phyloP scores from a whole-genome alignment of 306 rosid species.

The Sechiopsis laciniata region DNA sequence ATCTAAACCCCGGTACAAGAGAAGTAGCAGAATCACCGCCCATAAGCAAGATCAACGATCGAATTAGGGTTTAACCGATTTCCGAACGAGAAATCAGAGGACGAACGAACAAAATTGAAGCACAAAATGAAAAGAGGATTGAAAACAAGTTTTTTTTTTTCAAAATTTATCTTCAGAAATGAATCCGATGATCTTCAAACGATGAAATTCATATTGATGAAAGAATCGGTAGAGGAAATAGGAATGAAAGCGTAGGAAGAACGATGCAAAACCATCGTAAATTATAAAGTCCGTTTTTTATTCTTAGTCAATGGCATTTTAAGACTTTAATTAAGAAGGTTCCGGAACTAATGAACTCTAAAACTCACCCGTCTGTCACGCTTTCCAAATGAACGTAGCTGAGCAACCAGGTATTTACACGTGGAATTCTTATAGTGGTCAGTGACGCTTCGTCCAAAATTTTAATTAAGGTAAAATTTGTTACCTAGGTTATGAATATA shows the following conservation, averaged over 20 bases:
- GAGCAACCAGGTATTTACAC: neutral
- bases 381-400: neutral
- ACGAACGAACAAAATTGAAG: neutral
- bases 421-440: neutral
- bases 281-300: neutral
- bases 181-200: neutral
- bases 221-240: neutral
- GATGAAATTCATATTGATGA: neutral
- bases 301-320: neutral
- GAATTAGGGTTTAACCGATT: constrained; percentile 15
- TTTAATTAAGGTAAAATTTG: too few relatives aligned
- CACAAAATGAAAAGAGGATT: neutral
- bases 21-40: constrained; percentile 30
- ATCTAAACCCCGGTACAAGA: constrained; percentile 83
- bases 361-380: constrained; percentile 11
- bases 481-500: too few relatives aligned
- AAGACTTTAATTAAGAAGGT: neutral
- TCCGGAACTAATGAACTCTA: neutral
- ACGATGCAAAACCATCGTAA: neutral
- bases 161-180: neutral
- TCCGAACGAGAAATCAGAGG: neutral
- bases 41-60: constrained; percentile 27
- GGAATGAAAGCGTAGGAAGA: neutral
- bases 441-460: neutral
- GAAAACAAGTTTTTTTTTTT: neutral